Conservation (phyloP, 2,329 filamentous ascomycete species). For the Rhynchosporium agropyri region DNA sequence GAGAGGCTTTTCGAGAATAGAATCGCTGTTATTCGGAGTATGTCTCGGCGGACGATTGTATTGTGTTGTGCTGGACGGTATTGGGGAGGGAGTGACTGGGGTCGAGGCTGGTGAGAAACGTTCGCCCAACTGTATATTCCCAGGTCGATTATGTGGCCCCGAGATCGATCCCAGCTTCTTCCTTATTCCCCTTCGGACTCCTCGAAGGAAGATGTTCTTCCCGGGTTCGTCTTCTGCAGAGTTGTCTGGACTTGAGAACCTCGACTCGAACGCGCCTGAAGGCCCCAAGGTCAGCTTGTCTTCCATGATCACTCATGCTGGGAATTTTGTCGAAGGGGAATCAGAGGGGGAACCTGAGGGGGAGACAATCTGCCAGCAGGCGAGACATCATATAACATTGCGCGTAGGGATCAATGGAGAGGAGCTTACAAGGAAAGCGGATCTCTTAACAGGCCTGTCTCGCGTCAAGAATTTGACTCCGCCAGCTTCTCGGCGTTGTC, state of each 20-base stretch:
- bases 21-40: conserved; percentile 36
- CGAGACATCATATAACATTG: conserved; percentile 24
- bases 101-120: conserved; percentile 22
- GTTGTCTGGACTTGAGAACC: conserved; percentile 34
- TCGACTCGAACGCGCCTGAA: conserved; percentile 38
- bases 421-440: conserved; percentile 27
- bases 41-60: conserved; percentile 31
- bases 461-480: conserved; percentile 28
- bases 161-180: conserved; percentile 41
- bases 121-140: conserved; percentile 33
- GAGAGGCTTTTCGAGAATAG: conserved; percentile 40
- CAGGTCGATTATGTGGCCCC: conserved; percentile 31
- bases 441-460: conserved; percentile 25
- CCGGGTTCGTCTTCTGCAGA: conserved; percentile 35
- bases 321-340: conserved; percentile 10
- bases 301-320: conserved; percentile 41
- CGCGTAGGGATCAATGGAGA: conserved; percentile 12
- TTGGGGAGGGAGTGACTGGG: conserved; percentile 22
- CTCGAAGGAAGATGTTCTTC: conserved; percentile 36
- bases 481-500: conserved; percentile 29
- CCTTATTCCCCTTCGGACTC: conserved; percentile 38
- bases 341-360: conserved; percentile 13
- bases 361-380: conserved; percentile 21
- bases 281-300: conserved; percentile 40
- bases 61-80: conserved; percentile 24